A percentile compares a stretch with the other conserved stretches of the same genome.
Conservation (phyloP, 306 rosid species). For the Lagenaria siceraria region DNA sequence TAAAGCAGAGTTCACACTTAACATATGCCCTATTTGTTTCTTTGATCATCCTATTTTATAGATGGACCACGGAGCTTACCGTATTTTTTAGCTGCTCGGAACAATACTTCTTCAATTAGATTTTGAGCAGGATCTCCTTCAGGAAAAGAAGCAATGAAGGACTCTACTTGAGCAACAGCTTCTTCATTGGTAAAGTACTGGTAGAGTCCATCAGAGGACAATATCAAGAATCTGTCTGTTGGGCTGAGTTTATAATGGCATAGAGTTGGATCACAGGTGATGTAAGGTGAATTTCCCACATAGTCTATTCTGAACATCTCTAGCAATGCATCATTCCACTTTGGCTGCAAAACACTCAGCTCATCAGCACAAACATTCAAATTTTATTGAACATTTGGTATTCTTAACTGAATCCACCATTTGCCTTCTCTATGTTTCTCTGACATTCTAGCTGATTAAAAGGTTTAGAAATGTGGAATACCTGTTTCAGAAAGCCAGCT, state of each 20-base stretch:
- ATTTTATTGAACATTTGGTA: not conserved
- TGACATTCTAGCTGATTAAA: not conserved
- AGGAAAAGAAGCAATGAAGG: slow-evolving; percentile 55
- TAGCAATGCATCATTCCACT: slow-evolving; percentile 58
- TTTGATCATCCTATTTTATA: not conserved
- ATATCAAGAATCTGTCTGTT: slow-evolving; percentile 51
- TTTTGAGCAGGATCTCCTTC: slow-evolving; percentile 82
- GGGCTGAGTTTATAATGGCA: slow-evolving; percentile 45
- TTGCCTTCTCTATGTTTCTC: not conserved
- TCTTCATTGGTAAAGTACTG: slow-evolving; percentile 80
- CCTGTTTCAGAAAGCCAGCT: slow-evolving; percentile 86
- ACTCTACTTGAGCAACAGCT: slow-evolving; percentile 51
- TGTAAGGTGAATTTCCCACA: slow-evolving; percentile 57
- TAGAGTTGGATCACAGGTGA: slow-evolving; percentile 55
- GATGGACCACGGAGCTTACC: slow-evolving; percentile 22
- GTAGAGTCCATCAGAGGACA: slow-evolving; percentile 85
- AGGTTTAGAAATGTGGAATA: slow-evolving; percentile 2
- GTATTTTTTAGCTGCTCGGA: slow-evolving; percentile 58
- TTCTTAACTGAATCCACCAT: not conserved
- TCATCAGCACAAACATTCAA: not conserved
- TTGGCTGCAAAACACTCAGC: slow-evolving; percentile 44
- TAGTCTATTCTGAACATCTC: slow-evolving; percentile 65
- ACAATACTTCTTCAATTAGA: slow-evolving; percentile 53
- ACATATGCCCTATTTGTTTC: not conserved
- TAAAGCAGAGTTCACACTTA: not conserved